Evolutionary conservation across 2,329 filamentous ascomycete genomes (phyloP).

Genomic region (Hypoxylon sp.): DNA sequence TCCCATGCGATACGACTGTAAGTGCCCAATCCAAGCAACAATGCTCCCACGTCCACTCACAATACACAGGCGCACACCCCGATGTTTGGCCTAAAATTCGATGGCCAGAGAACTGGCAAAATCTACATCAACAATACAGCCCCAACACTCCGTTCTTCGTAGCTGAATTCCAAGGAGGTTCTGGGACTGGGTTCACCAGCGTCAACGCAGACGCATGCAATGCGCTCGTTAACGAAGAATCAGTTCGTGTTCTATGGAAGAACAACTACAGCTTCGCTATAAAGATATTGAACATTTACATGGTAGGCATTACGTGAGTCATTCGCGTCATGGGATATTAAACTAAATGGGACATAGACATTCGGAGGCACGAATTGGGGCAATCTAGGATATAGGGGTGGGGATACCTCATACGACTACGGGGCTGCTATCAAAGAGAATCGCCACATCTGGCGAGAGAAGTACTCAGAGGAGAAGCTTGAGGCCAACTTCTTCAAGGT

Average conservation of each 20-base stretch:
- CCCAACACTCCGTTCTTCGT: conserved; percentile 37
- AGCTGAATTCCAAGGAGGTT: conserved; percentile 70
- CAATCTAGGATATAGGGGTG: conserved; percentile 74
- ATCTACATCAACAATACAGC: conserved; percentile 34
- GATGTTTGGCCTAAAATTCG: conserved; percentile 45
- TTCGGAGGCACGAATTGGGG: conserved; percentile 88
- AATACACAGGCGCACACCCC: conserved; percentile 58
- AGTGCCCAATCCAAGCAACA: conserved; percentile 8
- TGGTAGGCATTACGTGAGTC: conserved; percentile 58
- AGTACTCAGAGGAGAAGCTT: conserved; percentile 82
- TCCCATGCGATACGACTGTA: conserved; percentile 66
- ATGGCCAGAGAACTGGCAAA: conserved; percentile 36
- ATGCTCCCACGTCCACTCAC: conserved; percentile 5
- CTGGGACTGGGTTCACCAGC: conserved; percentile 26
- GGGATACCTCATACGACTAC: conserved; percentile 67
- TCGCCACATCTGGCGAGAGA: conserved; percentile 72
- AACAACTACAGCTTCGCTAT: conserved; percentile 72
- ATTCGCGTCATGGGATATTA: background rate
- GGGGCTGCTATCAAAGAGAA: conserved; percentile 72
- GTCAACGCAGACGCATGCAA: conserved; percentile 62
- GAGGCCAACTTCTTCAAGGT: conserved; percentile 78
- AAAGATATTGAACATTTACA: conserved; percentile 76
- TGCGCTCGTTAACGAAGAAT: conserved; percentile 73
- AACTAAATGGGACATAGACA: conserved; percentile 52
- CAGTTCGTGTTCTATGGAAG: conserved; percentile 82